Conservation (phyloP, 768 basidiomycete genomes). For the Pleurotus platypus region DNA sequence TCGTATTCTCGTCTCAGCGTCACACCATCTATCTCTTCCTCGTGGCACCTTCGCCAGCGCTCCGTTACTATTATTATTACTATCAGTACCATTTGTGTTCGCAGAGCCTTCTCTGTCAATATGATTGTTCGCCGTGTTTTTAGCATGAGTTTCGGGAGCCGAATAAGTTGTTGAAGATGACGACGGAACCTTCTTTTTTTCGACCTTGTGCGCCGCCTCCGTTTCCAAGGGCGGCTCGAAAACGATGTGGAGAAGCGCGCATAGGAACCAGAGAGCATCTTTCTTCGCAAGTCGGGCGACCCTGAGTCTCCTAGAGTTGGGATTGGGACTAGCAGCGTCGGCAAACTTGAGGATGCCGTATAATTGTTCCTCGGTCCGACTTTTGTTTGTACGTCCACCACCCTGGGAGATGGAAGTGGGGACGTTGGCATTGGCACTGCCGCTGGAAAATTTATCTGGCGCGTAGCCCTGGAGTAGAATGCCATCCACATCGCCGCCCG, state of each 20-base stretch:
- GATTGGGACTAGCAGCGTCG: conserved; percentile 6
- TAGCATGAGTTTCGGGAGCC: background rate
- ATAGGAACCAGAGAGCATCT: conserved; percentile 53
- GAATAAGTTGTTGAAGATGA: background rate
- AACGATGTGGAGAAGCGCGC: conserved; percentile 37
- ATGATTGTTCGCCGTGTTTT: no score
- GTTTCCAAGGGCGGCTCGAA: conserved; percentile 13
- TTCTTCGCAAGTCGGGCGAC: conserved; percentile 39
- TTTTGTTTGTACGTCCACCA: background rate
- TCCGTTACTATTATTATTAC: background rate
- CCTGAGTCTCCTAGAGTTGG: conserved; percentile 18
- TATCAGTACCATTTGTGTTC: background rate
- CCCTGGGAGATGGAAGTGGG: background rate
- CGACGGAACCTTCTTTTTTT: background rate
- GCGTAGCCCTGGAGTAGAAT: background rate
- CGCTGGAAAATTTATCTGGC: background rate
- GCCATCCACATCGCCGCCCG: background rate
- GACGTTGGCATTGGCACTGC: background rate
- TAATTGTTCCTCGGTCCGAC: conserved; percentile 3
- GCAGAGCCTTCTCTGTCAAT: no score
- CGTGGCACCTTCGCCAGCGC: background rate
- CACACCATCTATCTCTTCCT: background rate
- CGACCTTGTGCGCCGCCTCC: background rate
- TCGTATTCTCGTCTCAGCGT: background rate
- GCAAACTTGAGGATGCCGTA: background rate